Base-by-base conservation (phyloP, 176 grass and related monocot species). In the Areca catechu region DNA sequence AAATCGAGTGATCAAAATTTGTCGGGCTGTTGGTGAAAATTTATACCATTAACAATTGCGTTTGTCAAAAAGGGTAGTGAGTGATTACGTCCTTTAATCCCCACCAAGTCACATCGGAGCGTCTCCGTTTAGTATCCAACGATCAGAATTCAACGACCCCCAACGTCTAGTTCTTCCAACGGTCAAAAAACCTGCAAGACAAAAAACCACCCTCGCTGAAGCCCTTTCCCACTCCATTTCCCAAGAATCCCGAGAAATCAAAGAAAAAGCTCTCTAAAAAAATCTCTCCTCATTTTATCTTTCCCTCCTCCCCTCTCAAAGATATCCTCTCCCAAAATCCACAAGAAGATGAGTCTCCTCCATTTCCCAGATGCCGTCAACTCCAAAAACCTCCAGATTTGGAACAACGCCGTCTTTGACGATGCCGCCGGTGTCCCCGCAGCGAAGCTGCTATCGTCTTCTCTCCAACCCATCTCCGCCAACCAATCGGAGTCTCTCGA, bases 161-260 rank as follows among this genome's bases (percentile, higher is more conserved):
- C 54, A 82, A 82, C 66, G 79, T 56, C 79, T 71, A 68, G 24
- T 71, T 66, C 25, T 49, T 58, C 37, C 67, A 82, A 82, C 72
- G 79, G 79, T 82, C 72, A 76, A 80, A 74, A 80, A 51, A 22
- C 22, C 22, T 15, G 30, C 5, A 29, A 14, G 30, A 9, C 6
- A 10, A 5, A 34, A 34, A 58, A 66, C 51, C 57, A 16, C 24
- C n/a, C 16, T 15, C n/a, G n/a, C 17, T 43, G 15, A 16, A 15
- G 3, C 43, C 16, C 4, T 16, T 55, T 24, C 43, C 16, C 68
- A 22, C 50, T 63, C 53, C 1, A 0, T 7, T 34, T 34, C 4
- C 30, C 7, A 34, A 1, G 30, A 34, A 34, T 34, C 9, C 5
- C 1, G 7, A 56, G 23, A 3, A 54, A 28, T 20, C 61, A 17